Conservation (phyloP, 495 filamentous ascomycete genomes). For the Penicillium antarcticum region DNA sequence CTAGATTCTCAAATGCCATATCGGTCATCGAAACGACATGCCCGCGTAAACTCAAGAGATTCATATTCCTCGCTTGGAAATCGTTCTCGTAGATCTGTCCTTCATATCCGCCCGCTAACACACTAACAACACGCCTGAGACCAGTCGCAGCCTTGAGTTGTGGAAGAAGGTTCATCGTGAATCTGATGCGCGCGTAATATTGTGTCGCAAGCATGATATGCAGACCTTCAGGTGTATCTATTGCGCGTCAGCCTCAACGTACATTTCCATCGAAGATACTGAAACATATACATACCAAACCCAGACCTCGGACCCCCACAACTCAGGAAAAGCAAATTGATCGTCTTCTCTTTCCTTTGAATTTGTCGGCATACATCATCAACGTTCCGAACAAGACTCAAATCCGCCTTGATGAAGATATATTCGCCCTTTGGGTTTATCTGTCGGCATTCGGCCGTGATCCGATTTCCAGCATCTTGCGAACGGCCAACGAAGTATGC, state of each 20-base stretch:
- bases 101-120: constrained; percentile 53
- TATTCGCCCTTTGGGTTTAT: constrained; percentile 33
- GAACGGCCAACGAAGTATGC: constrained; percentile 50
- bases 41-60: constrained; percentile 23
- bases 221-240: constrained; percentile 59
- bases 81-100: constrained; percentile 47
- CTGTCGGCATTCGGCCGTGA: constrained; percentile 40
- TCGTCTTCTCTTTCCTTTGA: constrained; percentile 44
- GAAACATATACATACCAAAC: constrained; percentile 10
- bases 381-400: constrained; percentile 56
- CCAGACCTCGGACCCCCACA: constrained; percentile 9
- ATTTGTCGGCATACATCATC: constrained; percentile 59
- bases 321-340: constrained; percentile 60
- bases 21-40: constrained; percentile 47
- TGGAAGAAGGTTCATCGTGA: constrained; percentile 61
- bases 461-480: constrained; percentile 37
- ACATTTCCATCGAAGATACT: not conserved
- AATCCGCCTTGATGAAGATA: constrained; percentile 55
- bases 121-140: constrained; percentile 57
- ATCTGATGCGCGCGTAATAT: constrained; percentile 63
- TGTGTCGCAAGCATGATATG: constrained; percentile 49
- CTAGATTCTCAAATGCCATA: constrained; percentile 46
- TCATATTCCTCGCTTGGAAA: constrained; percentile 31
- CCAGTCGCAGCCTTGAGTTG: constrained; percentile 42
- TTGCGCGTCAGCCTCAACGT: not conserved